Conservation (phyloP, 257 asterid genomes). For the Solanum sejunctum region DNA sequence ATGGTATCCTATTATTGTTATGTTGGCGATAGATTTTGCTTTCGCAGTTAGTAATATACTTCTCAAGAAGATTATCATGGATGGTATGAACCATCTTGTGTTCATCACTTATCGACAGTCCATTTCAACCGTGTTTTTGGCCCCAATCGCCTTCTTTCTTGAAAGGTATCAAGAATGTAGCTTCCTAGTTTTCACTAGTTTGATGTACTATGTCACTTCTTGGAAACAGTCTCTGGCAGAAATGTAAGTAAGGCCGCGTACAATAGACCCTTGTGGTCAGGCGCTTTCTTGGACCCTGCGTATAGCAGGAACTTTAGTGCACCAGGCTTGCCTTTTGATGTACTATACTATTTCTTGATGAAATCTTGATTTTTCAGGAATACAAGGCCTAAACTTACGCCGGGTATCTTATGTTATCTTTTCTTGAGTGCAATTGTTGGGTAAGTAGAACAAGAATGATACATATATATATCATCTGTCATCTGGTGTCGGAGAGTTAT, state of each 20-base stretch:
- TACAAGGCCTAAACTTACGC: conserved; percentile 56
- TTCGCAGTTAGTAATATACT: conserved; percentile 58
- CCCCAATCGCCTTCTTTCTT: conserved; percentile 44
- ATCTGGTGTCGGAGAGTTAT: neutral
- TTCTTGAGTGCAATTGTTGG: conserved; percentile 70
- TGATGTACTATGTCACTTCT: neutral
- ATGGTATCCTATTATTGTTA: conserved; percentile 45
- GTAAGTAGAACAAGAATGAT: conserved; percentile 14
- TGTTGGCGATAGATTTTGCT: conserved; percentile 40
- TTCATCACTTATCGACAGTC: conserved; percentile 71
- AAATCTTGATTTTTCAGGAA: conserved; percentile 38
- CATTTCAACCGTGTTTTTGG: conserved; percentile 44
- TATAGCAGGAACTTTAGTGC: no score
- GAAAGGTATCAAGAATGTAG: conserved; percentile 32
- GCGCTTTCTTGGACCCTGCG: no score
- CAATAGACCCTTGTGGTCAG: no score
- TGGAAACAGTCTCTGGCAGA: no score
- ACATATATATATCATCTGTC: neutral
- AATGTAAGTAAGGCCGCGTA: no score
- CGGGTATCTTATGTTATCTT: conserved; percentile 24
- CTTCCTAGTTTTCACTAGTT: neutral
- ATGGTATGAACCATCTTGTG: conserved; percentile 48
- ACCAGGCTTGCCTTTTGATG: neutral
- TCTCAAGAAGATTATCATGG: conserved; percentile 38
- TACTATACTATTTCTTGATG: neutral